phyloP scores from a whole-genome alignment of 371 early-diverging fungal species.

The Mucor irregularis region DNA sequence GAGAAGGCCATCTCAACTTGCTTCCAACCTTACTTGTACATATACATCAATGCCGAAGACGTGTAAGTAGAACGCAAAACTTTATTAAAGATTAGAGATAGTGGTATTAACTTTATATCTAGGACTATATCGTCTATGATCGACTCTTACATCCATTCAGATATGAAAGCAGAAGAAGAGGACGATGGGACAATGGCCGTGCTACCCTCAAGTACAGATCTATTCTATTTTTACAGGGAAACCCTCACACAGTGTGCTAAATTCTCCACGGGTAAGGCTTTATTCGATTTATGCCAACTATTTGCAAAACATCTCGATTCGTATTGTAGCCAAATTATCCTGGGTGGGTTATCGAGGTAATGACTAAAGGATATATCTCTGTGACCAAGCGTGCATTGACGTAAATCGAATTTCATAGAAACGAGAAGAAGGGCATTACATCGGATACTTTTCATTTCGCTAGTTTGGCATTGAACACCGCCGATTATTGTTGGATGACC shows the following conservation, averaged over 20 bases:
- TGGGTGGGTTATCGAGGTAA: constrained; percentile 62
- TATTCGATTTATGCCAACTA: constrained; percentile 70
- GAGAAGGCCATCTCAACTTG: constrained; percentile 73
- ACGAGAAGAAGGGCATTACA: constrained; percentile 61
- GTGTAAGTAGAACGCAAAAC: constrained; percentile 40
- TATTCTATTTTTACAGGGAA: constrained; percentile 88
- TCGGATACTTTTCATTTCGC: constrained; percentile 64
- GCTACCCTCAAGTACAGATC: constrained; percentile 84
- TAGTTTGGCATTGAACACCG: constrained; percentile 85
- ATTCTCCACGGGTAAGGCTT: constrained; percentile 82
- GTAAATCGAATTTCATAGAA: constrained; percentile 24
- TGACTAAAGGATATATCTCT: too few species aligned
- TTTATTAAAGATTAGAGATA: not conserved
- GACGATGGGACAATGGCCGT: constrained; percentile 68
- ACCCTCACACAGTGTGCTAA: constrained; percentile 82
- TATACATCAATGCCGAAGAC: constrained; percentile 86
- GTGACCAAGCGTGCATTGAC: too few species aligned
- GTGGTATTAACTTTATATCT: not conserved
- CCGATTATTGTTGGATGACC: constrained; percentile 91
- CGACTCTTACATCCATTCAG: constrained; percentile 48
- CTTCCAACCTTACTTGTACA: constrained; percentile 85
- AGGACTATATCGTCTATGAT: constrained; percentile 66
- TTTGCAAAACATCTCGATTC: constrained; percentile 78
- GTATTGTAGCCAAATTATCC: constrained; percentile 74
- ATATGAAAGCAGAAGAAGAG: constrained; percentile 53